Percentiles rank a stretch among this genome's conserved stretches.
Evolutionary conservation across 73 alveolate species (phyloP).

Genomic region (Uronychia binucleata): DNA sequence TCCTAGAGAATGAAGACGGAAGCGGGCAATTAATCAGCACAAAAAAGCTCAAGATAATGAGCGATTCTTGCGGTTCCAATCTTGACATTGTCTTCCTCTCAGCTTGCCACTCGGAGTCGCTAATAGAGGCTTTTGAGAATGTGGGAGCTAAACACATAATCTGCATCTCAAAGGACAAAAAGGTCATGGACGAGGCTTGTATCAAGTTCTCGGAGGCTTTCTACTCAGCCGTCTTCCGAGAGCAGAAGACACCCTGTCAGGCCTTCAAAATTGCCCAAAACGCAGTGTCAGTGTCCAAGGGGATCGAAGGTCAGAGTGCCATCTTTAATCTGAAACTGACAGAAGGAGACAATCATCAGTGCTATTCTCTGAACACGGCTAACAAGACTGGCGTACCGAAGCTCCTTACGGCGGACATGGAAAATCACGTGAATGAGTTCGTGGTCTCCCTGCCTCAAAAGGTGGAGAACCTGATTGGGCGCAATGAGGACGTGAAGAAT

Average conservation of each 20-base stretch:
- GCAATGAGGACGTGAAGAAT: conserved; percentile 24
- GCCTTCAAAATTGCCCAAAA: conserved; percentile 29
- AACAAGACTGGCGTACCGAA: not conserved
- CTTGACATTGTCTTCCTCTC: conserved; percentile 30
- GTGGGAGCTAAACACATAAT: conserved; percentile 44
- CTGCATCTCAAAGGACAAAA: conserved; percentile 23
- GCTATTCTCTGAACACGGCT: not conserved
- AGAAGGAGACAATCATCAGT: conserved; percentile 10
- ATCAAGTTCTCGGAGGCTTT: conserved; percentile 14
- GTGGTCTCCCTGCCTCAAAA: conserved; percentile 2
- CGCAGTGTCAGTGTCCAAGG: conserved; percentile 11
- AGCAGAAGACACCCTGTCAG: conserved; percentile 29
- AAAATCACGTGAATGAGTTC: not conserved
- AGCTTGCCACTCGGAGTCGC: conserved; percentile 30
- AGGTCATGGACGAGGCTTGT: conserved; percentile 44
- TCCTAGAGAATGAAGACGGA: conserved; percentile 45
- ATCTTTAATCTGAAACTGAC: conserved; percentile 9
- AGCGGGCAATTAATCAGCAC: conserved; percentile 20
- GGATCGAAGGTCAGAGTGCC: conserved; percentile 22
- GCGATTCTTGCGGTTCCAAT: conserved; percentile 10
- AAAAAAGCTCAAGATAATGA: conserved; percentile 15
- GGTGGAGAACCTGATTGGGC: conserved; percentile 18
- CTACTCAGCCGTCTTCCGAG: conserved; percentile 15
- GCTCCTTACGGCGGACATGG: not conserved
- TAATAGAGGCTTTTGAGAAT: conserved; percentile 2